phyloP scores from a whole-genome alignment of 2,329 filamentous ascomycete species.

The Penicillium sp. region DNA sequence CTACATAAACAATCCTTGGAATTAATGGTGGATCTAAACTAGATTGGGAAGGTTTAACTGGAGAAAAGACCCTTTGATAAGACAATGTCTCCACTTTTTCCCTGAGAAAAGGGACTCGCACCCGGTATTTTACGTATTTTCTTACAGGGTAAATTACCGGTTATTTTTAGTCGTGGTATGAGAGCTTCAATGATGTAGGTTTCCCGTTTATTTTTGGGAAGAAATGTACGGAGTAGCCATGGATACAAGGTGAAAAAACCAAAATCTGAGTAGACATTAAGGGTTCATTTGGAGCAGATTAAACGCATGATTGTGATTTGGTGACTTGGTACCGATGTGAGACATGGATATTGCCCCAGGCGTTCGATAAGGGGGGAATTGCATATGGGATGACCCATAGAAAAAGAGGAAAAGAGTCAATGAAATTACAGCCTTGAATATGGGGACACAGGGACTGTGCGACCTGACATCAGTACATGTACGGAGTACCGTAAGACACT shows the following conservation, averaged over 20 bases:
- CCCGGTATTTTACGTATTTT: too few relatives aligned
- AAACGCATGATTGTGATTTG: neutral
- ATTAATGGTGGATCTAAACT: neutral
- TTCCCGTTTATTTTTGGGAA: too few relatives aligned
- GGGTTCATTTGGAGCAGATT: neutral
- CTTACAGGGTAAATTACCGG: too few relatives aligned
- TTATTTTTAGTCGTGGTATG: too few relatives aligned
- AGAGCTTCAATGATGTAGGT: too few relatives aligned
- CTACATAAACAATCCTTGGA: neutral
- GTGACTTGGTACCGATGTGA: neutral
- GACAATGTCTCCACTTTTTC: too few relatives aligned
- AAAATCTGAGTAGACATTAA: neutral
- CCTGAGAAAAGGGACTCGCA: too few relatives aligned
- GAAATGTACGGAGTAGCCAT: too few relatives aligned
- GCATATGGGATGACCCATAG: neutral
- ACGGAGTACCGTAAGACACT: neutral
- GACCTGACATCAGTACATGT: neutral
- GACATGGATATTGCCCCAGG: conserved; percentile 14
- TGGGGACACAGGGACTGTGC: neutral
- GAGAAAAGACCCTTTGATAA: neutral
- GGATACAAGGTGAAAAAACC: neutral
- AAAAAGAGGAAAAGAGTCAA: neutral
- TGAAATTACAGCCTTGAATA: neutral
- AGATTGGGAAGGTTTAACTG: neutral
- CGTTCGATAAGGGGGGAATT: conserved; percentile 5